Evolutionary conservation across 441 rosid species (phyloP).

Genomic region (Theobroma grandiflorum): DNA sequence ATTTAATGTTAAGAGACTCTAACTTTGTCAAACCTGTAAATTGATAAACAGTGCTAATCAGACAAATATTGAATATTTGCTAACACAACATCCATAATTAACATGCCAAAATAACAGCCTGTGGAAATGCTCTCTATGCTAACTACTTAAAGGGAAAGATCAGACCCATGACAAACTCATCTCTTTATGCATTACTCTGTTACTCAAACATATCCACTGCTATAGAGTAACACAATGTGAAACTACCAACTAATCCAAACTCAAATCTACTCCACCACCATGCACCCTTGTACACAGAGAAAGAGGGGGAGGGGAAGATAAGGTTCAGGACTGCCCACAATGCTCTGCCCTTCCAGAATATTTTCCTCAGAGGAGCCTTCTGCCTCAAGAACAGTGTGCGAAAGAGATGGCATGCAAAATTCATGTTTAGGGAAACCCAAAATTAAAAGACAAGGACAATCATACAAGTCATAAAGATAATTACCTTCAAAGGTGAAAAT

Average conservation of each 20-base stretch:
- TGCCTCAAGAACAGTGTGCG: constrained; percentile 8
- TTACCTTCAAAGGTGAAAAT: not conserved
- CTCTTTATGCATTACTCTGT: not conserved
- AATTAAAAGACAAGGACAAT: not conserved
- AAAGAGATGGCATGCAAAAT: constrained; percentile 4
- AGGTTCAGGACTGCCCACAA: not conserved
- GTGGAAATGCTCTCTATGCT: not conserved
- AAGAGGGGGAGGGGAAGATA: not conserved
- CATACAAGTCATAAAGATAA: not conserved
- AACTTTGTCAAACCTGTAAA: constrained; percentile 64
- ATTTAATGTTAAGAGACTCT: constrained; percentile 74
- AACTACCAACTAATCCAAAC: not conserved
- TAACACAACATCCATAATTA: not conserved
- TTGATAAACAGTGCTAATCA: constrained; percentile 13
- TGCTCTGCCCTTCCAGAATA: constrained; percentile 8
- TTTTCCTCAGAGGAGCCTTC: not conserved
- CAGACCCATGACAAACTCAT: not conserved
- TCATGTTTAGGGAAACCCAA: constrained; percentile 1
- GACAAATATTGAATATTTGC: constrained; percentile 7
- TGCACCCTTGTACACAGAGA: not conserved
- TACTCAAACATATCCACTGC: not conserved
- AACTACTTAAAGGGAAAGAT: not conserved
- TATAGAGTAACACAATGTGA: not conserved
- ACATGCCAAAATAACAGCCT: not conserved
- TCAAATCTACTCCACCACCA: not conserved